These are phyloP conservation scores for Nemophila menziesii DNA, from an alignment of 257 asterid genomes.

Conservation along the genomic window DNA sequence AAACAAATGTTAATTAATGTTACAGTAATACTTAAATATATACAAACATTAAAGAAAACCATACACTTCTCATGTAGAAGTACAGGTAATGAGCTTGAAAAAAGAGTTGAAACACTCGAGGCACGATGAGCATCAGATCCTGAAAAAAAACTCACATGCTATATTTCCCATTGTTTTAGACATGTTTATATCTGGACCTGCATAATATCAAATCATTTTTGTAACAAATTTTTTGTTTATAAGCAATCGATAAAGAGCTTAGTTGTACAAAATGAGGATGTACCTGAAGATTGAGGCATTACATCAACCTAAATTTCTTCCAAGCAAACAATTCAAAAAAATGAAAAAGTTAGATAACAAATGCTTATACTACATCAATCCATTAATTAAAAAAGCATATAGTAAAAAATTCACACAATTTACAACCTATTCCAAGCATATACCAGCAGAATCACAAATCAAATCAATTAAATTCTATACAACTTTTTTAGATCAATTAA, in stretches of 20 bases:
- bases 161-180: slow-evolving; percentile 26
- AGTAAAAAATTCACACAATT: background rate
- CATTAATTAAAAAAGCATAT: background rate
- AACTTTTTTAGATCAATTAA: background rate
- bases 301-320: background rate
- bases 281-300: background rate
- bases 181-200: slow-evolving; percentile 17
- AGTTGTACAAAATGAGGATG: slow-evolving; percentile 4
- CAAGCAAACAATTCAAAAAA: background rate
- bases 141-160: slow-evolving; percentile 25
- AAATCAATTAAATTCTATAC: background rate
- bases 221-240: background rate
- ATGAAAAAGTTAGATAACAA: no score
- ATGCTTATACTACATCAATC: no score
- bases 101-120: slow-evolving; percentile 38
- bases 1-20: no score
- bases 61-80: slow-evolving; percentile 37
- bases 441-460: background rate
- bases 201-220: no score
- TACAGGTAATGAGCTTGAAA: slow-evolving; percentile 53
- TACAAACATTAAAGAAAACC: slow-evolving; percentile 7
- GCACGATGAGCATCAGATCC: slow-evolving; percentile 19
- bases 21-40: background rate
- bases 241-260: slow-evolving; percentile 1
- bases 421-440: background rate